Base-by-base conservation (phyloP, 371 early-diverging fungal species). In the Syncephalis plumigaleata region DNA sequence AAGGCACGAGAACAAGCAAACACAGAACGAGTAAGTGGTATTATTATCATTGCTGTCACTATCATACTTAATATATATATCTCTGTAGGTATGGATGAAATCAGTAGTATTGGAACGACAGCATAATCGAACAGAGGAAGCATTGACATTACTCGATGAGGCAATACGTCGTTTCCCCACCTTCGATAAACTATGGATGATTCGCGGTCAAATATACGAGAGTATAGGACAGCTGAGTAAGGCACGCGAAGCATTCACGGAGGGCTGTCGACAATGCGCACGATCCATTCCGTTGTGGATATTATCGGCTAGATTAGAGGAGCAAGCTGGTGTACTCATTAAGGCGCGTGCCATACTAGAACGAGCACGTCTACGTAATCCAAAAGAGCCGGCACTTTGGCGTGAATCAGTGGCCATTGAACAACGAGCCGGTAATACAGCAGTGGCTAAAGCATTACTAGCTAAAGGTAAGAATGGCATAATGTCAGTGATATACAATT, bases 141-240 rank as follows among this genome's bases (percentile, higher is more conserved):
- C 94, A 2, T 54, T 84, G 16, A 50, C 61, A n/a, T 55, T 91
- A 2, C 55, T 85, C 24, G 65, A 76, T n/a, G 66, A 75, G 53
- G 95, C 75, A 0, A 52, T 87, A 15, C 53, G 55, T 3, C 67
- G 67, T 50, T 91, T 79, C 51, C 87, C 89, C 0, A 65, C 60
- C 2, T 83, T 81, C 52, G 81, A 77, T 55, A 94, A 94, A 55
- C 64, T 95, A 36, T 93, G 92, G 93, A 83, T 95, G 75, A 80
- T 95, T 43, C 76, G 78, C 56, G 84, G 87, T 13, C 93, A 93
- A 53, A 69, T 88, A 21, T 71, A 79, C 39, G 68, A 75, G 13
- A 61, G 59, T 15, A 53, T 63, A 9, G 66, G 56, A 16, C 63
- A 87, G 24, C 43, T 73, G 9, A 48, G 63, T 5, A 72, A 60